These are phyloP conservation scores for Macaranga tanarius DNA, from an alignment of 441 rosid genomes.

Conservation along the genomic window DNA sequence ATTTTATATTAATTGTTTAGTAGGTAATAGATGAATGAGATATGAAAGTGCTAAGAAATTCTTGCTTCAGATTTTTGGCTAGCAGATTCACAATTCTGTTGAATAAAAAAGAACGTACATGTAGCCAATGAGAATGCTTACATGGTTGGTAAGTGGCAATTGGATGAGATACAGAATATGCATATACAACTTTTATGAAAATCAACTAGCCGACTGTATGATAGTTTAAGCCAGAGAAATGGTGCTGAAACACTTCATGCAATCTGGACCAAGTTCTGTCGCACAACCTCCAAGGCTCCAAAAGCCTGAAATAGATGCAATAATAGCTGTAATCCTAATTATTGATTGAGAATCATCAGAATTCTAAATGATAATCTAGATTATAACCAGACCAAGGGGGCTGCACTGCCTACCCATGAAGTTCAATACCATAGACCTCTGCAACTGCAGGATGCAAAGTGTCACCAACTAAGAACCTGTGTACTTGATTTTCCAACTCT, in stretches of 20 bases:
- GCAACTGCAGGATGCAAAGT: conserved; percentile 8
- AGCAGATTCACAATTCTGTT: not conserved
- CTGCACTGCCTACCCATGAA: conserved; percentile 10
- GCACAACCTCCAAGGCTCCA: not conserved
- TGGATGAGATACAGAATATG: not conserved
- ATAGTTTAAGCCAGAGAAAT: not conserved
- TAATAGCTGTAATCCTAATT: not conserved
- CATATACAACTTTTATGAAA: not conserved
- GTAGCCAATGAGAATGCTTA: not conserved
- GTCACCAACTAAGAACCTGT: not conserved
- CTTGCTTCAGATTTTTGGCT: not conserved
- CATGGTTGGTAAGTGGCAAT: not conserved
- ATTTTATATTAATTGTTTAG: not conserved
- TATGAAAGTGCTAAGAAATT: not conserved
- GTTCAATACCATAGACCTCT: not conserved
- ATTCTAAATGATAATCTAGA: not conserved
- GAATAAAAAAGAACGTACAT: not conserved
- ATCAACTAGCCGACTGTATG: not conserved
- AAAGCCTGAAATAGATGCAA: not conserved
- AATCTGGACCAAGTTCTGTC: not conserved
- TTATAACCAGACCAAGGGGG: not conserved
- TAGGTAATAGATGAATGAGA: not conserved
- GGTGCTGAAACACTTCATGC: not conserved
- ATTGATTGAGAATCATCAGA: not conserved
- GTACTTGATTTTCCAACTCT: conserved; percentile 16